These are phyloP conservation scores for Thermothelomyces thermophilus DNA, from an alignment of 2,329 filamentous ascomycete species.

Conservation along the genomic window DNA sequence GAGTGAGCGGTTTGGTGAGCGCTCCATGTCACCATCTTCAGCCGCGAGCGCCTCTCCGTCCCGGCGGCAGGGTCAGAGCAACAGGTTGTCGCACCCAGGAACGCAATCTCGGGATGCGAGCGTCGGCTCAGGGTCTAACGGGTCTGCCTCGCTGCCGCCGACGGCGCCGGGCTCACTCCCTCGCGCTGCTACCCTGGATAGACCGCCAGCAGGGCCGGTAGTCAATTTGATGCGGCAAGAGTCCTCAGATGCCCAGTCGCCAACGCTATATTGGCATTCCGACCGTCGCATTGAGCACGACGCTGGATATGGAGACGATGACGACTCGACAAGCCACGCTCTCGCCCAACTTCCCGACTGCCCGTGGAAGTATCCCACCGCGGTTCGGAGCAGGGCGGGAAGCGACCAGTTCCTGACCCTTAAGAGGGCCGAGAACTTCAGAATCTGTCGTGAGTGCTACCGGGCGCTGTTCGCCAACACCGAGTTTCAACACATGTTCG, in stretches of 20 bases:
- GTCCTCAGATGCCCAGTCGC: conserved; percentile 23
- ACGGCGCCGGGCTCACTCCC: conserved; percentile 18
- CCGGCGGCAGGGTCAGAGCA: conserved; percentile 14
- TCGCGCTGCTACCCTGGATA: conserved; percentile 21
- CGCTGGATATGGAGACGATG: conserved; percentile 30
- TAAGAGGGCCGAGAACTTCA: conserved; percentile 61
- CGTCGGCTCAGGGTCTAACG: conserved; percentile 23
- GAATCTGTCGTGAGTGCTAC: conserved; percentile 79
- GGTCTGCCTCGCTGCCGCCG: conserved; percentile 18
- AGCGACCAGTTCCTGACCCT: conserved; percentile 78
- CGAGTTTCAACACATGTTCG: conserved; percentile 60
- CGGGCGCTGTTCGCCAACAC: conserved; percentile 61
- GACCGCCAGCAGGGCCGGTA: conserved; percentile 21
- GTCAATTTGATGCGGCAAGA: conserved; percentile 22
- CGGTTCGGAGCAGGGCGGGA: conserved; percentile 37
- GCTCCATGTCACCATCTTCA: conserved; percentile 26
- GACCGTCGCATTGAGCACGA: conserved; percentile 38
- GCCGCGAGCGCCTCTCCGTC: conserved; percentile 28
- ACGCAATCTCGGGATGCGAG: conserved; percentile 28
- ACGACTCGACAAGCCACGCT: conserved; percentile 38
- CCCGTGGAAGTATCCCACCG: conserved; percentile 52
- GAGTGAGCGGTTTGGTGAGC: conserved; percentile 19
- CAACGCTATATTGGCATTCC: conserved; percentile 38
- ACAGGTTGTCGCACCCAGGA: conserved; percentile 12
- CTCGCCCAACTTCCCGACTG: conserved; percentile 57